Base-by-base conservation (phyloP, 805 yeast species). In the Candida stauntonica region DNA sequence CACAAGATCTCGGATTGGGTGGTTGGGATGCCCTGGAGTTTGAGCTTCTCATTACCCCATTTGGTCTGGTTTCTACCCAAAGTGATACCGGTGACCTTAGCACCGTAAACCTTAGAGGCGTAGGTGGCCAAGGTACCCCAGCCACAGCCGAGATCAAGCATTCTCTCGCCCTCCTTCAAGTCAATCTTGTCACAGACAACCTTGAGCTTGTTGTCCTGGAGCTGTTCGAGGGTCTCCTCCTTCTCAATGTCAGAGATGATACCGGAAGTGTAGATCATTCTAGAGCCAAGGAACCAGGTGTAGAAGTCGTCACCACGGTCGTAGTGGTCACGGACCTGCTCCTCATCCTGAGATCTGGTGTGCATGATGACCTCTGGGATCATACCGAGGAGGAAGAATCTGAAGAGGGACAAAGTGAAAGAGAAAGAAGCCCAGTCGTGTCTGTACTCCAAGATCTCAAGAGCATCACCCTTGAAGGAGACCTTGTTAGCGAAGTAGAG, bases 271-370 rank as follows among this genome's bases (percentile, higher is more conserved):
- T 87, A 88, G 61, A 88, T 73, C 96, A 87, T 87, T 65, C 96
- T 79, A 46, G 95, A 93, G 45, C 96, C 96, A 52, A 87, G 70
- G 70, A 87, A 87, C 94, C 94, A 87, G 39, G 88, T 67, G 75
- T 88, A 88, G 65, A 87, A 87, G 64, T 88, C 96, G 60, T 87
- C 96, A 63, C 96, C 96, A 54, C 96, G 84, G 70, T 88, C 96
- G 63, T 87, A 87, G 67, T 87, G 95, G 57, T 84, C 96, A 64
- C 95, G 79, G 41, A 87, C 96, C 66, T 87, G 96, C 66, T 87
- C 96, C 68, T 87, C 96, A 61, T 88, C 96, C 69, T 87, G 96
- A 16, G 94, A 83, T 60, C 86, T 79, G 48, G 95, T 81, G 69
- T 87, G 96, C 79, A 87, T 61, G 54, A 87, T 82, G 41, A 87